phyloP scores from a whole-genome alignment of 345 rosid genomes.

The Sonneratia caseolaris region DNA sequence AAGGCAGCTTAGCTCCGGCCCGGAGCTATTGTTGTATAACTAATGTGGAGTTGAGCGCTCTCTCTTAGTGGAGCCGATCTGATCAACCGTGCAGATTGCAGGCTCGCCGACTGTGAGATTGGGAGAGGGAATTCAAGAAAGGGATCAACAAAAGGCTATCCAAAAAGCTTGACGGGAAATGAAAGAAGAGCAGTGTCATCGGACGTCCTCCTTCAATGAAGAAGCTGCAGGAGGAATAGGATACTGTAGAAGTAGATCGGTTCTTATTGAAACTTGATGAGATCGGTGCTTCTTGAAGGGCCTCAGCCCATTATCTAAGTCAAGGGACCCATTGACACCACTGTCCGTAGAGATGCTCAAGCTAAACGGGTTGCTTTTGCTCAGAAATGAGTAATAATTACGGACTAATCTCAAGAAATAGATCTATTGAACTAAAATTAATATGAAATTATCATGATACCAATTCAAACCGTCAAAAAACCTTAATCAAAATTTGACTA shows the following conservation, averaged over 20 bases:
- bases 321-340: too few species aligned
- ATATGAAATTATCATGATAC: too few species aligned
- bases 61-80: background rate
- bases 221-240: slow-evolving; percentile 71
- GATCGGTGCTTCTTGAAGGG: too few species aligned
- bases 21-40: background rate
- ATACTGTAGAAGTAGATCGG: slow-evolving; percentile 67
- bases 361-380: too few species aligned
- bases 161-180: slow-evolving; percentile 76
- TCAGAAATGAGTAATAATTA: too few species aligned
- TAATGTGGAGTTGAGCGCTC: background rate
- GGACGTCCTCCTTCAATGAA: slow-evolving; percentile 76
- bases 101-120: slow-evolving; percentile 65
- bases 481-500: too few species aligned
- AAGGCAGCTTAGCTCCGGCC: too few species aligned
- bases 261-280: slow-evolving; percentile 5
- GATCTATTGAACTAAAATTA: too few species aligned
- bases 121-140: slow-evolving; percentile 86
- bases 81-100: slow-evolving; percentile 38
- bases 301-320: too few species aligned
- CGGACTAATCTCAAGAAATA: too few species aligned
- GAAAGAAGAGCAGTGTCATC: slow-evolving; percentile 86
- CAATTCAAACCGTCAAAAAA: too few species aligned
- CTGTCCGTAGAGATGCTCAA: too few species aligned
- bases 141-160: slow-evolving; percentile 82